phyloP scores from a whole-genome alignment of 768 basidiomycete species.

The Neoboletus subvelutipes region DNA sequence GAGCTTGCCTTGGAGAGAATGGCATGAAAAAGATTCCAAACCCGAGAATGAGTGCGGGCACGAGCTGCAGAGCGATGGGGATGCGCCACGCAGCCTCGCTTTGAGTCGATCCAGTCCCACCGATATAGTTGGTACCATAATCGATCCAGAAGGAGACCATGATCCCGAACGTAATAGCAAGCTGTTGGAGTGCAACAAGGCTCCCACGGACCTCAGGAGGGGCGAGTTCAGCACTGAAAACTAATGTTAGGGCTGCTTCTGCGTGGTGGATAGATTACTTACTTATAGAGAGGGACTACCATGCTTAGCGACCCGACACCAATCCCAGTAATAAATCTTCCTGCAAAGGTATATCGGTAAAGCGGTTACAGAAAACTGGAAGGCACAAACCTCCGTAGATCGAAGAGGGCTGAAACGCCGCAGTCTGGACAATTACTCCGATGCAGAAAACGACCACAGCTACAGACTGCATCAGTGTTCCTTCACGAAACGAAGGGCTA shows the following conservation, averaged over 20 bases:
- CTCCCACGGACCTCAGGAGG: constrained; percentile 83
- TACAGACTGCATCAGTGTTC: constrained; percentile 26
- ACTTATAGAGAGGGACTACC: constrained; percentile 81
- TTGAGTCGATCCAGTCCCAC: constrained; percentile 56
- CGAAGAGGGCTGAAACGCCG: constrained; percentile 53
- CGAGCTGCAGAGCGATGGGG: constrained; percentile 70
- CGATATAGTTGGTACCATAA: constrained; percentile 66
- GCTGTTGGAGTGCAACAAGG: constrained; percentile 77
- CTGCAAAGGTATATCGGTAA: constrained; percentile 13
- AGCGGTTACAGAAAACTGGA: neutral
- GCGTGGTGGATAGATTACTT: neutral
- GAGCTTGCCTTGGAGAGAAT: constrained; percentile 63
- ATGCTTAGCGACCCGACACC: constrained; percentile 81
- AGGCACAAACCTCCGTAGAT: constrained; percentile 59
- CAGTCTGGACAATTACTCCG: constrained; percentile 72
- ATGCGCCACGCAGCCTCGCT: constrained; percentile 74
- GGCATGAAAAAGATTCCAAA: constrained; percentile 76
- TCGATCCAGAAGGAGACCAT: constrained; percentile 57
- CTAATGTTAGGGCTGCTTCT: neutral
- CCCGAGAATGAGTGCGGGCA: constrained; percentile 70
- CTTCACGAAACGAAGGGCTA: neutral
- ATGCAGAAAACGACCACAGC: constrained; percentile 63
- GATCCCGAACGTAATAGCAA: constrained; percentile 80
- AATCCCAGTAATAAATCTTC: constrained; percentile 76
- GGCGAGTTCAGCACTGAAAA: constrained; percentile 49